Evolutionary conservation across 176 grass and related monocot species (phyloP), one percentile per base, ranked within the genome.

Genomic region (Hsuehochloa calcarea): DNA sequence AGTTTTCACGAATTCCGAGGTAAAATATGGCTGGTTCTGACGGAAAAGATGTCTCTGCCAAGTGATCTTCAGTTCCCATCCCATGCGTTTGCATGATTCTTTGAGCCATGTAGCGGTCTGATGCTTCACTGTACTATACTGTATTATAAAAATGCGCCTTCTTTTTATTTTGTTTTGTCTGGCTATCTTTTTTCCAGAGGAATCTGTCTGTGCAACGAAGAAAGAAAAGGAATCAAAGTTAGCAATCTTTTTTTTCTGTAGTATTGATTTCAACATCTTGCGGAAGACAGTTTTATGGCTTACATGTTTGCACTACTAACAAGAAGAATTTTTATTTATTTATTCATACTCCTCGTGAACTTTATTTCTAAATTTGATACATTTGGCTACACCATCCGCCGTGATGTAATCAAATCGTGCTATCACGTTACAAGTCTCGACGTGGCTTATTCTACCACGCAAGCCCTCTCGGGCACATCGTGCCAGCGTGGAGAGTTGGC

Each of bases 1-100:
- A 68, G 49, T 68, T 75, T 75, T 81, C 76, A 85, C 51, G 50
- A 85, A 51, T 85, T 37, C 82, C 61, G 68, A 75, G 68, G 76
- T 79, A 68, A 65, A 49, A 60, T 23, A 80, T 58, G 69, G 60
- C 40, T 85, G 87, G 41, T 26, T 51, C 70, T 44, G 82, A 80
- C 69, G 29, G 50, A 68, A 75, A 85, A 47, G 47, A 89, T 39
- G 46, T 46, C 43, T 74, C 10, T 59, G 54, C 26, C 46, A 35
- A 52, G 65, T 78, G 64, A 63, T 50, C 38, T 82, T 55, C 49
- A 37, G 74, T 55, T 64, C 31, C 25, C 22, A 38, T 80, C 9
- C 38, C 49, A 41, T 23, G 49, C 70, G 0, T 10, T 10, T 74
- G 45, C 61, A 22, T 71, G 74, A 84, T 71, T 85, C 51, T 26